Evolutionary conservation across 2,329 filamentous ascomycete species (phyloP), one percentile per base, ranked within the genome.

Genomic region (Xylariales sp.): DNA sequence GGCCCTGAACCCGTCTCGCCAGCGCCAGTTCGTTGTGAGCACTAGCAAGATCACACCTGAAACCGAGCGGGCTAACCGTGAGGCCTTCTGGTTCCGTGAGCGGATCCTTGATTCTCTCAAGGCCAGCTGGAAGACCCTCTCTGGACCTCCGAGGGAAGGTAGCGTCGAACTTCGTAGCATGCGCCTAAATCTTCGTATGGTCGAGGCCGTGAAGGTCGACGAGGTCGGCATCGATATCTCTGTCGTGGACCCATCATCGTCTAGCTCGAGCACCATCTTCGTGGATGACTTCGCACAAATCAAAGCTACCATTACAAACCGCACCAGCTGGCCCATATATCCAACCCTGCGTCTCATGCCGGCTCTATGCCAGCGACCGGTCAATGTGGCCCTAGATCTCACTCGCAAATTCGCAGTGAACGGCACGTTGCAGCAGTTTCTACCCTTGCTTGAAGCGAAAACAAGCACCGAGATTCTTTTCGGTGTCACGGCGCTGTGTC

Each of bases 21-120:
- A 88, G 56, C 78, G 89, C n/a, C 90, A 96, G 57, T 96, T 95
- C 54, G 87, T 96, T 21, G 87, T 95, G 31, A 93, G 86, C 61
- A 78, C 82, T 12, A 82, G 80, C 56, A 86, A 86, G 53, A 79
- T 90, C 42, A 83, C 85, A 0, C 86, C 88, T 0, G 88, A 93
- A 49, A 78, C 76, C 31, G 90, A 96, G 64, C 78, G 86, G 24
- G 77, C 81, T 10, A 84, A 76, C 46, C 75, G 90, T 38, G 88
- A 95, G 64, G 80, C 83, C 1, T 96, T 96, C 60, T 96, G 90
- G 90, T 95, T 88, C 61, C 80, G 89, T 12, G 86, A 95, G 60
- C 81, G 80, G 56, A 74, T 96, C 2, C 73, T 96, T 3, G 82
- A 84, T 45, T 71, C 73, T 31, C 65, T 95, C 8, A 73, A 72